Conservation (phyloP, 306 rosid genomes). For the Citrullus colocynthis region DNA sequence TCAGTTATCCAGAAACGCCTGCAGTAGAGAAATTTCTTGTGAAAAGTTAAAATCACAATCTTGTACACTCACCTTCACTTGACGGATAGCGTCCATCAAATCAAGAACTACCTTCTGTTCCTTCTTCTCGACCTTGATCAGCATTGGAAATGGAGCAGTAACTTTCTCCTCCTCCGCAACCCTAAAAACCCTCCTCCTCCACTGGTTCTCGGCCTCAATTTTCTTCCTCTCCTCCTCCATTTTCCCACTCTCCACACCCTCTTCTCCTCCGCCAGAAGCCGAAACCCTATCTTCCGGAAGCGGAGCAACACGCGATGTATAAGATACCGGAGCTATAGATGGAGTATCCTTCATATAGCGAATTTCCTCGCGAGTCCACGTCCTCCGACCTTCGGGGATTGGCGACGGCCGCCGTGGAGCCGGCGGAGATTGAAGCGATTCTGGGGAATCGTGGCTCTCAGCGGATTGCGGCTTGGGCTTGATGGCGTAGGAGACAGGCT, state of each 20-base stretch:
- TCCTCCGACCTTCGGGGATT: constrained; percentile 17
- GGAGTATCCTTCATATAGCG: constrained; percentile 61
- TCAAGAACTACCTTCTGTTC: constrained; percentile 57
- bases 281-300: constrained; percentile 52
- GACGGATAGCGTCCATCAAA: constrained; percentile 69
- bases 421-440: constrained; percentile 4
- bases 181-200: constrained; percentile 29
- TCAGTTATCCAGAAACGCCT: neutral
- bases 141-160: constrained; percentile 57
- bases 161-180: constrained; percentile 39
- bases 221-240: constrained; percentile 37
- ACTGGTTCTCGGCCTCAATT: constrained; percentile 30
- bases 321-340: constrained; percentile 44
- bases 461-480: constrained; percentile 39
- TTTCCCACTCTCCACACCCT: constrained; percentile 9
- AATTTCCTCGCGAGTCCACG: constrained; percentile 57
- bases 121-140: constrained; percentile 52
- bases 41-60: neutral
- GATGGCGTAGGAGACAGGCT: constrained; percentile 54
- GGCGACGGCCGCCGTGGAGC: constrained; percentile 18
- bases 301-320: constrained; percentile 56
- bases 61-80: constrained; percentile 55
- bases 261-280: constrained; percentile 5
- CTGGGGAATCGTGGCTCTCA: constrained; percentile 17
- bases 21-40: neutral